phyloP scores from a whole-genome alignment of 2,329 filamentous ascomycete genomes.

The Trichoderma harzianum region DNA sequence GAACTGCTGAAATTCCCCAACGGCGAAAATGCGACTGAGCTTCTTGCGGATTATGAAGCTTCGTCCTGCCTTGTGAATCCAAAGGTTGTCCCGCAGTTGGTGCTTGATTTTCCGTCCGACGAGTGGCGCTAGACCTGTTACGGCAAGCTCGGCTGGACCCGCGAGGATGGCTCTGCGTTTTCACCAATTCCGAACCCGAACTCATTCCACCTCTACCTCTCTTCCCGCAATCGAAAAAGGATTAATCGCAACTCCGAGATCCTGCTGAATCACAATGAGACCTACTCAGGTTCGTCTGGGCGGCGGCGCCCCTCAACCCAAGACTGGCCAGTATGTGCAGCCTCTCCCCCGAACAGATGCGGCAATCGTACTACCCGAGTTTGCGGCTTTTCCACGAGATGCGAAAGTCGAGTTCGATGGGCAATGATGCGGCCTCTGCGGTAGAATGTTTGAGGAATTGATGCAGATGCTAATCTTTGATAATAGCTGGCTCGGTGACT shows the following conservation, averaged over 20 bases:
- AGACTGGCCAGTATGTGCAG: conserved; percentile 35
- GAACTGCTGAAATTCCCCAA: neutral
- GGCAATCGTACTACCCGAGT: conserved; percentile 12
- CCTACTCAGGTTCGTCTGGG: conserved; percentile 38
- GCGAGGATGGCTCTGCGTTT: conserved; percentile 27
- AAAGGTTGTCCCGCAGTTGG: conserved; percentile 13
- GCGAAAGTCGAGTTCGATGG: conserved; percentile 16
- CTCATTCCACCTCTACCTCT: conserved; percentile 14
- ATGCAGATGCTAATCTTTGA: conserved; percentile 3
- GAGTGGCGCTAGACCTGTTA: conserved; percentile 31
- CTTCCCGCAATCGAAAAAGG: conserved; percentile 13
- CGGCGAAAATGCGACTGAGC: neutral
- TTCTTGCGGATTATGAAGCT: conserved; percentile 8
- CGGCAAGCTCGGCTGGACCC: conserved; percentile 35
- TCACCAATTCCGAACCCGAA: conserved; percentile 25
- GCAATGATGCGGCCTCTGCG: conserved; percentile 25
- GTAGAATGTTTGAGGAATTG: neutral
- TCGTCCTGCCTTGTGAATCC: neutral
- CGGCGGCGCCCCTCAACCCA: conserved; percentile 34
- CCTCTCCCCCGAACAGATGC: neutral
- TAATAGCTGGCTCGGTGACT: conserved; percentile 67
- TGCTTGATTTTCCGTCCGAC: conserved; percentile 25
- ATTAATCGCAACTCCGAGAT: conserved; percentile 18
- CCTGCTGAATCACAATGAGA: conserved; percentile 33
- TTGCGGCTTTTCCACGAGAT: conserved; percentile 35